phyloP scores from a whole-genome alignment of 1,139 yeast genomes.

The Yamadazyma jaroonii region DNA sequence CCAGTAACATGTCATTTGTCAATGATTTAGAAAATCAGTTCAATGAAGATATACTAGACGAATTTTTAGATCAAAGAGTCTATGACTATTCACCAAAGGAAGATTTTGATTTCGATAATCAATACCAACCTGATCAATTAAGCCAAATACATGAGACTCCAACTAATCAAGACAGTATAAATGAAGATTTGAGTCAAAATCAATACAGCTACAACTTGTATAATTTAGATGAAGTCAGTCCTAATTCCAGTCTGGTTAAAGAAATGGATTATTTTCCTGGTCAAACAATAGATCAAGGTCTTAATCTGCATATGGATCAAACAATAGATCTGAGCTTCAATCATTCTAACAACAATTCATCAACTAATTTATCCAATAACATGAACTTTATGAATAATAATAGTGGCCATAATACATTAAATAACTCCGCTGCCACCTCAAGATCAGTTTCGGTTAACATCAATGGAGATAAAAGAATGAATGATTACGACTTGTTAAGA shows the following conservation, averaged over 20 bases:
- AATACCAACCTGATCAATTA: neutral
- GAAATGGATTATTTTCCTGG: slow-evolving; percentile 1
- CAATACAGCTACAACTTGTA: slow-evolving; percentile 5
- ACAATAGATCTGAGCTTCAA: neutral
- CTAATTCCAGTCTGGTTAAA: slow-evolving; percentile 19
- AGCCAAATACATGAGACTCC: neutral
- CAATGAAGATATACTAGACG: slow-evolving; percentile 49
- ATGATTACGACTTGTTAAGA: slow-evolving; percentile 45
- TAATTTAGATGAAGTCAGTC: slow-evolving; percentile 43
- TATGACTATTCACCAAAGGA: slow-evolving; percentile 31
- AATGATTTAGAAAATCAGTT: slow-evolving; percentile 5
- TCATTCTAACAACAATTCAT: too few relatives aligned
- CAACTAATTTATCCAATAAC: neutral
- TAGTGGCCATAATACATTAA: neutral
- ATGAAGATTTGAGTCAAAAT: neutral
- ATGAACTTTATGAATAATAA: neutral
- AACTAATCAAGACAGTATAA: neutral
- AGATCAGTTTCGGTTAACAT: neutral
- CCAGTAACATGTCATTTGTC: slow-evolving; percentile 2
- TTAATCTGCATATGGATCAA: neutral
- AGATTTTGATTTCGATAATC: slow-evolving; percentile 9
- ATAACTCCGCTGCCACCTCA: neutral
- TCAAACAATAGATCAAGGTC: neutral
- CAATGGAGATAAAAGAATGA: slow-evolving; percentile 1
- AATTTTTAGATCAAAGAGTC: slow-evolving; percentile 55